Base-by-base conservation (phyloP, 2,329 filamentous ascomycete species). In the Pezicula carpinea region DNA sequence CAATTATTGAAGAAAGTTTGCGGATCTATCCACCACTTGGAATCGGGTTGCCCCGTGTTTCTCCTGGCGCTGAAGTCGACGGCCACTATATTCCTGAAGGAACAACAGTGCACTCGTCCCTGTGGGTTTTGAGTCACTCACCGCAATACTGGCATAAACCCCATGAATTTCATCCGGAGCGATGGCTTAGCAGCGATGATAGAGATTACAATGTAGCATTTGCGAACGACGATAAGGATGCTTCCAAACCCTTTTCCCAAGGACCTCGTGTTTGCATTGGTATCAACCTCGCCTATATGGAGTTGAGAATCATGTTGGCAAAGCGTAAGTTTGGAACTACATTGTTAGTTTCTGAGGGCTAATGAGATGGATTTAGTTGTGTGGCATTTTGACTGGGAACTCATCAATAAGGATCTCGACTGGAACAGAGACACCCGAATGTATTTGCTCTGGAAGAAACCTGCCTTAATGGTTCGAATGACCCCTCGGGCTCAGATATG, bases 261-360 rank as follows among this genome's bases (percentile, higher is more conserved):
- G 50, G 52, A 5, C 52, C 50, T 4, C 39, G 50, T 6, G 39
- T 33, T 6, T 54, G 52, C 14, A 47, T 54, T 18, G 50, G 52
- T 18, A 22, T 38, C 4, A 49, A 48, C 13, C 22, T 54, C 13
- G 49, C 52, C 7, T 52, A 43, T 32, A 43, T 52, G 42, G 52
- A 54, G 42, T 46, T 48, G 42, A 23, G 49, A 14, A 21, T 54
- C 10, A 36, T 54, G 6, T 31, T 46, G 3, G 41, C 44, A 1
- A 38, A 38, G n/a, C 34, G 34, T 38, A 38, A 38, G 34, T 38
- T 7, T 14, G 32, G n/a, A 4, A 17, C 13, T 38, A 6, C 5
- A 13, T 4, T 15, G 10, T 17, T 38, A 38, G 11, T 14, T 36
- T n/a, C 13, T 38, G 33, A 18, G 11, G 14, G 15, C 17, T 17